These are phyloP conservation scores for Leccinum pachyderme DNA, from an alignment of 1,284 basidiomycete species.

Conservation along the genomic window DNA sequence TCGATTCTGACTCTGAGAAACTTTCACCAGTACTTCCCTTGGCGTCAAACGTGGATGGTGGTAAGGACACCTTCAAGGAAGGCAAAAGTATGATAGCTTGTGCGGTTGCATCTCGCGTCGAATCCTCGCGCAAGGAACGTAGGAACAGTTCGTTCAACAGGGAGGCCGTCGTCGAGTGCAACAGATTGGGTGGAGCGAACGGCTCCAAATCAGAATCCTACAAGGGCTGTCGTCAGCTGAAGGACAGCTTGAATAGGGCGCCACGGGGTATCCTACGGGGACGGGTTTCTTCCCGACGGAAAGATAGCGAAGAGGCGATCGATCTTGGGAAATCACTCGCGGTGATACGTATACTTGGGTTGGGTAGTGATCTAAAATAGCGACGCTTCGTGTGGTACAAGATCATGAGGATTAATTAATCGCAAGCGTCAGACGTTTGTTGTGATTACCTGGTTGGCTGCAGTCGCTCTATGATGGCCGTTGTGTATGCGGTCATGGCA, in stretches of 20 bases:
- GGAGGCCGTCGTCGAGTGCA: conserved; percentile 56
- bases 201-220: conserved; percentile 29
- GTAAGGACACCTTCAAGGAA: conserved; percentile 41
- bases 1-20: conserved; percentile 39
- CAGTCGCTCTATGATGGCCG: conserved; percentile 41
- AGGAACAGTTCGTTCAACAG: conserved; percentile 41
- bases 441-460: conserved; percentile 45
- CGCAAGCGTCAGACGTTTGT: not conserved
- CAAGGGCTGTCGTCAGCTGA: not conserved
- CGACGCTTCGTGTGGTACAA: conserved; percentile 37
- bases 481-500: conserved; percentile 51
- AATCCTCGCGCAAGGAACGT: conserved; percentile 21
- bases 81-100: conserved; percentile 49
- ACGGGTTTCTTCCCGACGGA: conserved; percentile 17
- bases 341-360: conserved; percentile 49
- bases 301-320: conserved; percentile 57
- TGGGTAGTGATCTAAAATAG: conserved; percentile 55
- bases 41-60: conserved; percentile 38
- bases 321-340: conserved; percentile 32
- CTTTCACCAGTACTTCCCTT: conserved; percentile 31
- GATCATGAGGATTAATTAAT: not conserved
- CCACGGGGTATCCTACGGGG: conserved; percentile 14
- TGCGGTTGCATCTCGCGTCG: conserved; percentile 8
- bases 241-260: not conserved
- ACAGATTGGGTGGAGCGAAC: conserved; percentile 58